Conservation (phyloP, 1,284 basidiomycete genomes). For the Taiwanofungus camphoratus region DNA sequence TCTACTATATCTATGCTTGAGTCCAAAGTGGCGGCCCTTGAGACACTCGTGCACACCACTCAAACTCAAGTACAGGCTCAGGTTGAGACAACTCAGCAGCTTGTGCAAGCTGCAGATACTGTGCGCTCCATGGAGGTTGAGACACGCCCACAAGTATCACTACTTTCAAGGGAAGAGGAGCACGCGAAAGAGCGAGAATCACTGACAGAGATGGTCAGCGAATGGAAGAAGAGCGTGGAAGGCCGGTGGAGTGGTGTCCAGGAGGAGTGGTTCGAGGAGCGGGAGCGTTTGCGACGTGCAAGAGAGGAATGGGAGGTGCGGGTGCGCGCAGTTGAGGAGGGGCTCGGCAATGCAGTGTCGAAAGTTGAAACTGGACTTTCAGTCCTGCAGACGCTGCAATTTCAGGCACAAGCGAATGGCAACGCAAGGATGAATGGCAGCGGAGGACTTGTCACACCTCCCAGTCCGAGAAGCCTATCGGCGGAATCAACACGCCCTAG, state of each 20-base stretch:
- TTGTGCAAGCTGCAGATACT: conserved; percentile 37
- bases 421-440: conserved; percentile 35
- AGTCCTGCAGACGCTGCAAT: conserved; percentile 29
- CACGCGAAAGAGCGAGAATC: conserved; percentile 37
- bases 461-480: conserved; percentile 64
- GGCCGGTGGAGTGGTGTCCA: conserved; percentile 74
- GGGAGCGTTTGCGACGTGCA: conserved; percentile 68
- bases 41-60: conserved; percentile 47
- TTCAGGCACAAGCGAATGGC: conserved; percentile 30
- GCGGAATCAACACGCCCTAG: conserved; percentile 43
- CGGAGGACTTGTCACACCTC: conserved; percentile 61
- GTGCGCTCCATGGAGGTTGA: conserved; percentile 25
- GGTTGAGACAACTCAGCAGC: conserved; percentile 39
- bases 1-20: conserved; percentile 75
- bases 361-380: conserved; percentile 45
- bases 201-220: conserved; percentile 47
- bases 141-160: conserved; percentile 6
- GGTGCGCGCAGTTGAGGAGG: conserved; percentile 37
- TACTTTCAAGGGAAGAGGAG: conserved; percentile 22
- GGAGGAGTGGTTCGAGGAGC: conserved; percentile 79
- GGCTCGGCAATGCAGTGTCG: conserved; percentile 30
- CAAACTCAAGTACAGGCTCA: conserved; percentile 37
- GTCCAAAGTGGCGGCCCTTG: conserved; percentile 55
- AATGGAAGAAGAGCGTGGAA: conserved; percentile 72
- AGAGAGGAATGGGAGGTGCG: conserved; percentile 79